Evolutionary conservation across 306 rosid species (phyloP), one percentile per base, ranked within the genome.

Genomic region (Psophocarpus tetragonolobus): DNA sequence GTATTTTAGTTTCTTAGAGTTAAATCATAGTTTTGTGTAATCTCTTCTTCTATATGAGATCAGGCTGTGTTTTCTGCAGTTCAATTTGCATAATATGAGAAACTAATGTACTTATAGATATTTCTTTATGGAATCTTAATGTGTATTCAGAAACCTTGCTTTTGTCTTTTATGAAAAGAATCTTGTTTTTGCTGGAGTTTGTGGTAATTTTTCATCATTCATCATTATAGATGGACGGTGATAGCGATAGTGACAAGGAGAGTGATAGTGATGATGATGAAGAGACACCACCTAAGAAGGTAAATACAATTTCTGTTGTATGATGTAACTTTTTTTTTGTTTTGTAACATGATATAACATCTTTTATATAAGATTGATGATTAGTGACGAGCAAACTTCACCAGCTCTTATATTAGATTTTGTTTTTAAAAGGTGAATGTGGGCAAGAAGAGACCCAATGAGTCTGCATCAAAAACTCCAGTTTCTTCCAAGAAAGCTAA

Each of bases 371-470:
- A 65, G 39, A 57, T 73, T 39, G 14, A n/a, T 20, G 60, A 12
- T 11, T 65, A 15, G 2, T 61, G 44, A n/a, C n/a, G n/a, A 20
- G n/a, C 48, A 32, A 13, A 39, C 8, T 38, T 35, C 41, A 6
- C 15, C 48, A 13, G 6, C 17, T 67, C 32, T 58, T 21, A 48
- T 51, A 10, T n/a, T 8, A 50, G 3, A 12, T n/a, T 23, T 41
- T 39, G 14, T 42, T 12, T 56, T 30, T 48, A 72, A 67, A 72
- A 90, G 94, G 87, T 69, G 32, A 73, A 67, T 56, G 27, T 66
- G 65, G 56, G 76, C 39, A 94, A 94, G 87, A 94, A 92, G 84
- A 94, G 97, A 56, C 32, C 86, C 8, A 83, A 74, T 15, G 95
- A 64, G 1, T 74, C 93, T 63, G 90, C 84, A 30, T 7, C 84